phyloP scores from a whole-genome alignment of 371 early-diverging fungal species.

The Apophysomyces trapeziformis region DNA sequence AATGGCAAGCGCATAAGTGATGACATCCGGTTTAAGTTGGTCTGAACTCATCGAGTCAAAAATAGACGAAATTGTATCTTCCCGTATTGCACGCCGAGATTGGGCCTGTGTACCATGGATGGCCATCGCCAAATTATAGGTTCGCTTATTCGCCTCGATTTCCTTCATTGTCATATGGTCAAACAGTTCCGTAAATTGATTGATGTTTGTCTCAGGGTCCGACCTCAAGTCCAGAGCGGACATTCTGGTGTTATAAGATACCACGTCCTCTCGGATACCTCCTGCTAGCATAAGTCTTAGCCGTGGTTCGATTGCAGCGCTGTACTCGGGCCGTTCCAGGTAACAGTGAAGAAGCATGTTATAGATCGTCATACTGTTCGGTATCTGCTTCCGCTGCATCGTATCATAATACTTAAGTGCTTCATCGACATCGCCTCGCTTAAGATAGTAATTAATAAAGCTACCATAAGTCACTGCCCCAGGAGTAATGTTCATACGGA shows the following conservation, averaged over 20 bases:
- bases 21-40: constrained; percentile 28
- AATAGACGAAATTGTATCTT: background rate
- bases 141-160: constrained; percentile 24
- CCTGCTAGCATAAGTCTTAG: constrained; percentile 20
- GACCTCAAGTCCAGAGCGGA: constrained; percentile 11
- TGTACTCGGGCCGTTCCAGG: constrained; percentile 23
- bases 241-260: constrained; percentile 22
- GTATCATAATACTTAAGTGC: constrained; percentile 32
- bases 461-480: constrained; percentile 30
- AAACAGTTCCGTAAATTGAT: background rate
- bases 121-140: constrained; percentile 40
- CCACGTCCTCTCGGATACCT: constrained; percentile 18
- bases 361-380: constrained; percentile 27
- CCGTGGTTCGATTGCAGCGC: constrained; percentile 19
- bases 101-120: constrained; percentile 30
- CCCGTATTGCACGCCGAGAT: background rate
- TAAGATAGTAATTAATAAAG: constrained; percentile 31
- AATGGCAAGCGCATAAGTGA: constrained; percentile 38
- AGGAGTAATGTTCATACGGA: constrained; percentile 16
- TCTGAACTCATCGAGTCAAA: constrained; percentile 19
- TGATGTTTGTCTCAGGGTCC: background rate
- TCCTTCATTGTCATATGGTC: constrained; percentile 4
- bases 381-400: constrained; percentile 32
- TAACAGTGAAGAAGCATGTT: constrained; percentile 28
- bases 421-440: constrained; percentile 23